A percentile compares a stretch with the other conserved stretches of the same genome.
These are phyloP conservation scores for Stentor roeselii DNA, from an alignment of 73 alveolate genomes.

Conservation along the genomic window DNA sequence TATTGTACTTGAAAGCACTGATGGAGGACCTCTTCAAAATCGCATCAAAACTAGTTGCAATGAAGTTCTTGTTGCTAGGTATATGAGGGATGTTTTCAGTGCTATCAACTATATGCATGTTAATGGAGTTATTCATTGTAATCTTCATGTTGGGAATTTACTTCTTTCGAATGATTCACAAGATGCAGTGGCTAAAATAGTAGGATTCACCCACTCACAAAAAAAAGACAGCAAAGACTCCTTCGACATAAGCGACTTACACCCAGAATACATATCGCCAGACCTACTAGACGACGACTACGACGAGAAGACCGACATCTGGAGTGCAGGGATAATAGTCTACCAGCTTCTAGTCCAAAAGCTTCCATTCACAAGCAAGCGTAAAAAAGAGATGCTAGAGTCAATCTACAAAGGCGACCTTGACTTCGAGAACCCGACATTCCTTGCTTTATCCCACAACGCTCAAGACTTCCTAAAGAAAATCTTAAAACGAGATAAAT, in stretches of 20 bases:
- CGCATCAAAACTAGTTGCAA: background rate
- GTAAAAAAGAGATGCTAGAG: constrained; percentile 41
- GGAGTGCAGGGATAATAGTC: constrained; percentile 57
- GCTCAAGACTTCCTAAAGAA: constrained; percentile 13
- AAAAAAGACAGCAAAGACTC: too few species aligned
- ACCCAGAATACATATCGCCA: constrained; percentile 86
- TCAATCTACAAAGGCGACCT: constrained; percentile 67
- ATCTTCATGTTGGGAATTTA: background rate
- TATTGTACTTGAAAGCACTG: constrained; percentile 61
- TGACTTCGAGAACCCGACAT: constrained; percentile 20
- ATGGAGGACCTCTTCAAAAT: constrained; percentile 64
- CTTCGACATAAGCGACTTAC: too few species aligned
- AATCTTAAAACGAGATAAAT: background rate
- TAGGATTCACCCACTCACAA: background rate
- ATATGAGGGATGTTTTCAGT: background rate
- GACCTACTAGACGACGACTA: constrained; percentile 60
- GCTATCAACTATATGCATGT: constrained; percentile 1
- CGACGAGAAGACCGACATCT: constrained; percentile 55
- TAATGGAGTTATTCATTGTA: background rate
- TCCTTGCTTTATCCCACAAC: background rate
- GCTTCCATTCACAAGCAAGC: constrained; percentile 74
- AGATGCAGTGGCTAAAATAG: background rate
- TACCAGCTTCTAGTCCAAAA: constrained; percentile 81
- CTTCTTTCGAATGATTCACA: background rate
- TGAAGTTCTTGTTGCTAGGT: background rate